Conservation (phyloP, 208 protist species). For the Leishmania major region DNA sequence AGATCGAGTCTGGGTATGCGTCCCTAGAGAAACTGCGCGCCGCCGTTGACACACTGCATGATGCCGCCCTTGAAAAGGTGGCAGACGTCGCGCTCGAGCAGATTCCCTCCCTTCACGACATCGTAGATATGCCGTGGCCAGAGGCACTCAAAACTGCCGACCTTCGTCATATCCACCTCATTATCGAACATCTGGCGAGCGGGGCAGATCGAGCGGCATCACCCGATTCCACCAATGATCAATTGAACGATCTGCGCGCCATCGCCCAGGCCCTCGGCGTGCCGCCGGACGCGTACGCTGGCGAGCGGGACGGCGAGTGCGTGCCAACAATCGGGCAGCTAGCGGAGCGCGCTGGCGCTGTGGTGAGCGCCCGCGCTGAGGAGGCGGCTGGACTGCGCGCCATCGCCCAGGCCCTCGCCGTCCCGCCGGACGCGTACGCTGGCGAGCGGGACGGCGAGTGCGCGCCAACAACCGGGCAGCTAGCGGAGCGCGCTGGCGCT, state of each 20-base stretch:
- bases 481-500: background rate
- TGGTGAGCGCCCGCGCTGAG: background rate
- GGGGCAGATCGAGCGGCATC: background rate
- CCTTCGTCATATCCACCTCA: background rate
- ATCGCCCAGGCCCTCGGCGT: background rate
- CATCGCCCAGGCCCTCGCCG: background rate
- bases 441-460: conserved; percentile 1
- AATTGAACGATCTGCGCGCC: background rate
- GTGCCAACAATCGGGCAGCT: conserved; percentile 19
- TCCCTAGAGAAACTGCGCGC: background rate
- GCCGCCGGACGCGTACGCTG: conserved; percentile 6
- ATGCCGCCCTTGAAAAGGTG: background rate
- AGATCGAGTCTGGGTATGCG: background rate
- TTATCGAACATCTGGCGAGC: background rate
- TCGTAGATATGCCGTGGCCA: background rate
- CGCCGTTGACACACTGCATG: background rate
- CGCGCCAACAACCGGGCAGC: conserved; percentile 22
- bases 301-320: background rate
- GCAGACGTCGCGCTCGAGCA: background rate
- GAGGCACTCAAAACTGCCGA: background rate
- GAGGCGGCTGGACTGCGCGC: background rate
- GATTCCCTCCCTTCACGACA: background rate
- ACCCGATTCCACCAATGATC: background rate
- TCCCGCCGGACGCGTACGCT: conserved; percentile 5
- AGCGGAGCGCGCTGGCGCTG: background rate